Percentiles rank a stretch among this genome's conserved stretches.
These are phyloP conservation scores for Aspergillus sclerotialis DNA, from an alignment of 2,329 filamentous ascomycete species.

Conservation along the genomic window DNA sequence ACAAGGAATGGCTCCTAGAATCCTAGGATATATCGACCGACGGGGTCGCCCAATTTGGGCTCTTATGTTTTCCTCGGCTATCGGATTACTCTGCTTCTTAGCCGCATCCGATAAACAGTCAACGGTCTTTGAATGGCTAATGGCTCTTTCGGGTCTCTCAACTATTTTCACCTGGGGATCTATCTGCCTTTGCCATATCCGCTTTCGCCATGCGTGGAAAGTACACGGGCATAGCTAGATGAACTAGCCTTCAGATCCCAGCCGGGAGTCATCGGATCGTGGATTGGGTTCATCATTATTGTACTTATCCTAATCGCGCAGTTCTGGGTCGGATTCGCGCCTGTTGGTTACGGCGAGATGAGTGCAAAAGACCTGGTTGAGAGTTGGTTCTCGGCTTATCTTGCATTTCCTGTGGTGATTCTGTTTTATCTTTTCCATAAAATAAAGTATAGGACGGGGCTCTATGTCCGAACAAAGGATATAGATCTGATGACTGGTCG, in stretches of 20 bases:
- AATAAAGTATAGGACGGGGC: conserved; percentile 61
- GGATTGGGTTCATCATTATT: conserved; percentile 71
- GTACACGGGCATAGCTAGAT: conserved; percentile 59
- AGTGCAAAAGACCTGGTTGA: conserved; percentile 44
- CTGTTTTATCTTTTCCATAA: conserved; percentile 67
- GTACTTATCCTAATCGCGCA: conserved; percentile 69
- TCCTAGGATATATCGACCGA: conserved; percentile 62
- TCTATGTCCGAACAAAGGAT: conserved; percentile 60
- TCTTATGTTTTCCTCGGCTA: conserved; percentile 51
- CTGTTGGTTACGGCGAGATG: conserved; percentile 52
- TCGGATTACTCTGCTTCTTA: conserved; percentile 65
- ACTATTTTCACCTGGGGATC: conserved; percentile 73
- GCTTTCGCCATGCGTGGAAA: conserved; percentile 77
- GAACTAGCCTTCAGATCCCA: conserved; percentile 79
- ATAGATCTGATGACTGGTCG: conserved; percentile 86
- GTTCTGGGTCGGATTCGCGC: conserved; percentile 80
- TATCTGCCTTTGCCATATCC: conserved; percentile 86
- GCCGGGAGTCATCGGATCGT: conserved; percentile 72
- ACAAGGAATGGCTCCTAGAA: conserved; percentile 60
- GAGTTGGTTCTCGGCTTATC: conserved; percentile 62
- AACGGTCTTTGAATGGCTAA: conserved; percentile 72
- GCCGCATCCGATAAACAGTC: conserved; percentile 56
- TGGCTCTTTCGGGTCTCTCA: conserved; percentile 64
- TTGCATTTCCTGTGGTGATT: conserved; percentile 52
- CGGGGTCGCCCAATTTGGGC: conserved; percentile 62